Base-by-base conservation (phyloP, 331 rosid genomes). In the Erythrophleum ivorense region DNA sequence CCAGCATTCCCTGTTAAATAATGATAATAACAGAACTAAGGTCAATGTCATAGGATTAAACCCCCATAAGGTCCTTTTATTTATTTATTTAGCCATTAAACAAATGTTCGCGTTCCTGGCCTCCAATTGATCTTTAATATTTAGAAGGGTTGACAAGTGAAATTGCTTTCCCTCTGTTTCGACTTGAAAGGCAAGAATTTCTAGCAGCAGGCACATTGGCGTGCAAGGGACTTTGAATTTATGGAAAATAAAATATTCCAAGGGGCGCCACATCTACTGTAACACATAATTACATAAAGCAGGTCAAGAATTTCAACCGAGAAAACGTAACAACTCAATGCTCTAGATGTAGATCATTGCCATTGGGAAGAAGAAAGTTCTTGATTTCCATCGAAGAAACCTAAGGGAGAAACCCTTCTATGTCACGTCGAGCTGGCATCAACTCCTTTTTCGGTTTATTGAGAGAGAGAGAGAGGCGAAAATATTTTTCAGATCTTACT, bases 301-400 rank as follows among this genome's bases (percentile, higher is more conserved):
- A 10, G 57, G 19, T 21, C 75, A 65, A 52, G 41, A 46, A 38
- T 66, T 65, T 71, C 66, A 64, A 57, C 82, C 3, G 74, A 77
- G 73, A 40, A 80, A 84, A 75, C 58, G 76, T 62, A 53, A 78
- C 74, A 83, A 21, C 38, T 40, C 76, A 63, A 64, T 50, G 15
- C 45, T 72, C 72, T 57, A 21, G 34, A 57, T 19, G 33, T 19
- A 21, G 55, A 45, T 15, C 57, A 45, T 10, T 24, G 7, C 40
- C 55, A 45, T 45, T 43, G 21, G 11, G 40, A 45, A 71, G 40
- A 45, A 45, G 59, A 71, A 46, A 2, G 59, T 71, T 71, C 41
- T 71, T 48, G 75, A 24, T 71, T 71, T 48, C 75, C 58, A 21
- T 46, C 3, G 7, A 46, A 46, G 75, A 2, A 71, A 71, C 58